phyloP scores from a whole-genome alignment of 176 grass and related monocot species.

The Zea mays region Zm-B73-REFERENCE-NAM-5.0 NC_050096.1:274472501-274473000 shows the following conservation, averaged over 20 bases:
- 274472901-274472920: background rate
- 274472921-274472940: background rate
- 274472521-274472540: no score
- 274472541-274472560: no score
- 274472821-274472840: background rate
- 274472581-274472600: no score
- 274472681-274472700: no score
- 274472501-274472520: no score
- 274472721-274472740: background rate
- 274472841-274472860: background rate
- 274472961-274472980: conserved; percentile 20
- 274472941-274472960: background rate
- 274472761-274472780: background rate
- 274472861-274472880: background rate
- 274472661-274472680: background rate
- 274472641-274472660: background rate
- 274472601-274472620: background rate
- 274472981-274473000: background rate
- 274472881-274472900: background rate
- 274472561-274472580: no score
- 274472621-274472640: background rate
- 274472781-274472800: background rate
- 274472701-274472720: background rate
- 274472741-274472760: background rate
- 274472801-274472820: no score